phyloP scores from a whole-genome alignment of 192 early-diverging fungal genomes.

The Podila horticola region DNA sequence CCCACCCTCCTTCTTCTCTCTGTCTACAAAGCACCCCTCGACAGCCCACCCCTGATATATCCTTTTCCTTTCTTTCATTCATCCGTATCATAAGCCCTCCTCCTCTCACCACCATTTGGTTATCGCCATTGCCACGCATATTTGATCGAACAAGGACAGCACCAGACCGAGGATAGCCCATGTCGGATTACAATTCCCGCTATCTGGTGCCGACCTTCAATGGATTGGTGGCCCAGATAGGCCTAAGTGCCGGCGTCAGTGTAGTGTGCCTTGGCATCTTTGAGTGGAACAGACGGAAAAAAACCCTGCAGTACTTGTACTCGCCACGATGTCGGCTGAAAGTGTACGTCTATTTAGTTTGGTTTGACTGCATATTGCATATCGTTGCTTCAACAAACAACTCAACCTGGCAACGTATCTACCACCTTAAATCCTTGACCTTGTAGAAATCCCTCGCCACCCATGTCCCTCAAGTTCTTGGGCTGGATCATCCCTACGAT shows the following conservation, averaged over 20 bases:
- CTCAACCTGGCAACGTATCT: not conserved
- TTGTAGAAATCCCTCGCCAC: slow-evolving; percentile 59
- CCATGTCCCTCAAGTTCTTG: slow-evolving; percentile 57
- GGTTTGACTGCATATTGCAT: not conserved
- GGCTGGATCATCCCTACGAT: slow-evolving; percentile 60
- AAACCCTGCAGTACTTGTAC: slow-evolving; percentile 62
- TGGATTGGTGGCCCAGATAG: slow-evolving; percentile 62
- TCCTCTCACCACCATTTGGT: not conserved
- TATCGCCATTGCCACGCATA: not conserved
- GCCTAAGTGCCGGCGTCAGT: slow-evolving; percentile 58
- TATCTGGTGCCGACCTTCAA: slow-evolving; percentile 57
- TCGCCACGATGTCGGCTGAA: slow-evolving; percentile 55
- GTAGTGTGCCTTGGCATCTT: slow-evolving; percentile 58
- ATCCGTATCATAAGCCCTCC: not conserved
- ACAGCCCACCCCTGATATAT: too few species aligned
- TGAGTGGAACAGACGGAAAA: slow-evolving; percentile 59
- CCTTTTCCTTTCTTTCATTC: not conserved
- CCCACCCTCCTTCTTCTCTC: too few species aligned
- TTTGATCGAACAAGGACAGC: slow-evolving; percentile 4
- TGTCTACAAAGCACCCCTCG: too few species aligned
- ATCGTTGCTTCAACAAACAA: not conserved
- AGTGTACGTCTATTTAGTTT: slow-evolving; percentile 34
- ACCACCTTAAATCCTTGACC: slow-evolving; percentile 7
- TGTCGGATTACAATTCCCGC: slow-evolving; percentile 29
- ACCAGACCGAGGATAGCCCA: slow-evolving; percentile 7